A percentile compares a stretch with the other conserved stretches of the same genome.
These are phyloP conservation scores for Aristolochia fimbriata DNA, from an alignment of 164 flowering plant species.

Conservation along the genomic window DNA sequence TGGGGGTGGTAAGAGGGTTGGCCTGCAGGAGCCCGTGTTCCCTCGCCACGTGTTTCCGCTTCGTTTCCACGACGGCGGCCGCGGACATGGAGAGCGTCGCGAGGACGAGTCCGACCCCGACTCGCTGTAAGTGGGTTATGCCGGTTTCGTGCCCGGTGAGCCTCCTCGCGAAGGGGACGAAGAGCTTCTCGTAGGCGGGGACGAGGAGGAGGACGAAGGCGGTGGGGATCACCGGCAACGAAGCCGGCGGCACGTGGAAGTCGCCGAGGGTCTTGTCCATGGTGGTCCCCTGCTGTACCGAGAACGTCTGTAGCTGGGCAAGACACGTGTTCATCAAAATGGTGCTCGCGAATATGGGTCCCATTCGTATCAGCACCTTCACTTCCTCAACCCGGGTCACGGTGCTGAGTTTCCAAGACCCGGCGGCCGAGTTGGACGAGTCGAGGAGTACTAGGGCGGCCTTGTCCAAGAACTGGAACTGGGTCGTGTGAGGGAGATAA, in stretches of 20 bases:
- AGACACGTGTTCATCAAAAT: conserved; percentile 45
- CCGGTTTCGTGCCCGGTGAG: conserved; percentile 14
- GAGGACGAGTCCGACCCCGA: conserved; percentile 38
- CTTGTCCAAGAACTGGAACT: conserved; percentile 14
- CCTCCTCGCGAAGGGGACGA: conserved; percentile 24
- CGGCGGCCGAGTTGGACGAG: neutral
- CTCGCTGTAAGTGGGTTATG: conserved; percentile 40
- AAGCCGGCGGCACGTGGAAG: conserved; percentile 37
- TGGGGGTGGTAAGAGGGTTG: conserved; percentile 16
- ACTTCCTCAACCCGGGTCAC: conserved; percentile 46
- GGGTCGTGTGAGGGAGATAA: conserved; percentile 4
- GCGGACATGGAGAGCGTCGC: conserved; percentile 35
- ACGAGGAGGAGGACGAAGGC: conserved; percentile 26
- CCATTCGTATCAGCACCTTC: conserved; percentile 28
- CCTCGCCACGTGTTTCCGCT: conserved; percentile 26
- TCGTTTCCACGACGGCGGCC: conserved; percentile 33
- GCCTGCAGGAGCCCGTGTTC: conserved; percentile 5
- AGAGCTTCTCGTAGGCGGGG: conserved; percentile 31
- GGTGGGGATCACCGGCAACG: conserved; percentile 39
- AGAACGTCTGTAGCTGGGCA: conserved; percentile 52
- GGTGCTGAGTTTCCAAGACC: conserved; percentile 37
- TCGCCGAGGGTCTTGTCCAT: conserved; percentile 33
- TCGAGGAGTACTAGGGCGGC: neutral
- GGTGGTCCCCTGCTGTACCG: conserved; percentile 41
- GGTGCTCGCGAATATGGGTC: conserved; percentile 39